phyloP scores from a whole-genome alignment of 169 alveolate genomes.

The Babesia ovata region DNA sequence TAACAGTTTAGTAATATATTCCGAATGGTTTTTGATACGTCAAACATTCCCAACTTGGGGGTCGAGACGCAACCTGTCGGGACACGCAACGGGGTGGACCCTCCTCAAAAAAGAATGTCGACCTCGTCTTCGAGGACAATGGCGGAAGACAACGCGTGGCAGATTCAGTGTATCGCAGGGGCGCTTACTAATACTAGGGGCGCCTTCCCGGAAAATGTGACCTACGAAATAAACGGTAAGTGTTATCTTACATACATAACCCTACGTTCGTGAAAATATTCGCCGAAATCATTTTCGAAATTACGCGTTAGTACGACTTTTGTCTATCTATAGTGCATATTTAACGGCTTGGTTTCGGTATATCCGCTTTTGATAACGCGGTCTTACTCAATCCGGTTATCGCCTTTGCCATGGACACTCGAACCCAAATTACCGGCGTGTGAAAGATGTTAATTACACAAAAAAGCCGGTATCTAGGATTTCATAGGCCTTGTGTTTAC shows the following conservation, averaged over 20 bases:
- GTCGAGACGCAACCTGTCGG: not conserved
- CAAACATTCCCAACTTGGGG: not conserved
- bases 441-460: no score
- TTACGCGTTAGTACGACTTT: no score
- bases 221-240: slow-evolving; percentile 65
- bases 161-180: slow-evolving; percentile 10
- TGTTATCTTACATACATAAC: not conserved
- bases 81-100: not conserved
- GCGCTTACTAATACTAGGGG: slow-evolving; percentile 6
- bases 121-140: not conserved
- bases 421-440: no score
- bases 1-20: not conserved
- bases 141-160: slow-evolving; percentile 3
- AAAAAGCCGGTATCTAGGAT: no score
- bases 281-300: not conserved
- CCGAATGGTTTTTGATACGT: not conserved
- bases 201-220: slow-evolving; percentile 40
- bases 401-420: no score
- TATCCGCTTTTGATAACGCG: no score
- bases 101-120: not conserved
- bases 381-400: no score
- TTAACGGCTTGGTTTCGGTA: no score
- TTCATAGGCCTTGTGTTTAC: no score
- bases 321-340: no score
- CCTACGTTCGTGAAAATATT: not conserved